Base-by-base conservation (phyloP, 768 basidiomycete species). In the Terana coerulea region DNA sequence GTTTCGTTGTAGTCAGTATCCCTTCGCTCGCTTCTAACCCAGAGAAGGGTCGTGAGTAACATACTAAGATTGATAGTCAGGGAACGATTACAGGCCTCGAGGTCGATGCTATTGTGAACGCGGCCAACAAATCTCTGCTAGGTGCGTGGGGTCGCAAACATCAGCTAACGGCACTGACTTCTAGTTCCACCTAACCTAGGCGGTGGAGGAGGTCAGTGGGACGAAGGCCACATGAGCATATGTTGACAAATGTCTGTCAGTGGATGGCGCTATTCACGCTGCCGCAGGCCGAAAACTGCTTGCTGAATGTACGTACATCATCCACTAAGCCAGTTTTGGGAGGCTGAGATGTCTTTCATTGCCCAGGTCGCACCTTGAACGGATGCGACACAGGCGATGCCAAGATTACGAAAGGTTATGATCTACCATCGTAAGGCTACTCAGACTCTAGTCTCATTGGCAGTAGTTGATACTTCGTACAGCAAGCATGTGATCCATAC, bases 251-350 rank as follows among this genome's bases (percentile, higher is more conserved):
- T n/a, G n/a, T n/a, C n/a, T n/a, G n/a, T n/a, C 52, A 88, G 90
- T 92, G 36, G 89, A 92, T 61, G 89, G 89, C 3, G 88, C 87
- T 1, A 91, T 93, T 39, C 90, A 92, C 64, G 63, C 64, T 21
- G 88, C 86, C 10, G 90, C 91, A 22, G 91, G 90, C 10, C 75
- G 67, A 3, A 69, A 75, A 45, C 74, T 91, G 4, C 55, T 81
- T 0, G 73, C 77, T 53, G 90, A 91, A 79, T 91, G 90, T 86
- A 59, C 51, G 78, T 58, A 25, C 21, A 24, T 22, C 28, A n/a
- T n/a, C n/a, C n/a, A n/a, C n/a, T n/a, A n/a, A n/a, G n/a, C n/a
- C n/a, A n/a, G n/a, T n/a, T n/a, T n/a, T n/a, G n/a, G n/a, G n/a
- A n/a, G n/a, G n/a, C n/a, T n/a, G n/a, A n/a, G n/a, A n/a, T n/a